These are phyloP conservation scores for Trametes sanguinea DNA, from an alignment of 768 basidiomycete genomes.

Conservation along the genomic window DNA sequence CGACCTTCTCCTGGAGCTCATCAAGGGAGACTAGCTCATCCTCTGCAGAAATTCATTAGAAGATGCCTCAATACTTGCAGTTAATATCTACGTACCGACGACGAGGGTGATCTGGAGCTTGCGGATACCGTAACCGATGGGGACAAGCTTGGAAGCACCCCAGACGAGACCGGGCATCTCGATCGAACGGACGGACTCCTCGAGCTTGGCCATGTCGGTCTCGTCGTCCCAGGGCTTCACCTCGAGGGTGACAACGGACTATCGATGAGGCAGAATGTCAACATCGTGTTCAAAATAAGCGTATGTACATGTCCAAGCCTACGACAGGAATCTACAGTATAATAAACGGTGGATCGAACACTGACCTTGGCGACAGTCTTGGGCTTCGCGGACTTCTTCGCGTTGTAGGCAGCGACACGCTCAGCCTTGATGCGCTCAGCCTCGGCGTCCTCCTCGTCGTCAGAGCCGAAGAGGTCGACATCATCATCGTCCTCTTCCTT, in stretches of 20 bases:
- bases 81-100: slow-evolving; percentile 38
- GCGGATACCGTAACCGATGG: slow-evolving; percentile 91
- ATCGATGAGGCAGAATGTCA: slow-evolving; percentile 5
- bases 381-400: slow-evolving; percentile 88
- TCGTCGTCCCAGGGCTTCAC: slow-evolving; percentile 99
- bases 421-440: slow-evolving; percentile 73
- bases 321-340: background rate
- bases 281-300: slow-evolving; percentile 5
- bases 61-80: too few relatives aligned
- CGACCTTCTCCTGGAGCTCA: slow-evolving; percentile 89
- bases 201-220: slow-evolving; percentile 92
- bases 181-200: slow-evolving; percentile 81
- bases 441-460: slow-evolving; percentile 49
- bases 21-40: slow-evolving; percentile 93
- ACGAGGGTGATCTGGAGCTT: slow-evolving; percentile 80
- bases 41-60: slow-evolving; percentile 51
- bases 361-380: slow-evolving; percentile 86
- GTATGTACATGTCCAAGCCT: slow-evolving; percentile 14
- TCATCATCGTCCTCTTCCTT: slow-evolving; percentile 40
- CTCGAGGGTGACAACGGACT: slow-evolving; percentile 98
- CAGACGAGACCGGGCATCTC: slow-evolving; percentile 91
- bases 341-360: slow-evolving; percentile 1
- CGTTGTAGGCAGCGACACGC: slow-evolving; percentile 91
- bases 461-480: slow-evolving; percentile 81
- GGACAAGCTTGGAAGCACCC: slow-evolving; percentile 91